Evolutionary conservation across 192 early-diverging fungal genomes (phyloP).

Genomic region (Linnemannia exigua): DNA sequence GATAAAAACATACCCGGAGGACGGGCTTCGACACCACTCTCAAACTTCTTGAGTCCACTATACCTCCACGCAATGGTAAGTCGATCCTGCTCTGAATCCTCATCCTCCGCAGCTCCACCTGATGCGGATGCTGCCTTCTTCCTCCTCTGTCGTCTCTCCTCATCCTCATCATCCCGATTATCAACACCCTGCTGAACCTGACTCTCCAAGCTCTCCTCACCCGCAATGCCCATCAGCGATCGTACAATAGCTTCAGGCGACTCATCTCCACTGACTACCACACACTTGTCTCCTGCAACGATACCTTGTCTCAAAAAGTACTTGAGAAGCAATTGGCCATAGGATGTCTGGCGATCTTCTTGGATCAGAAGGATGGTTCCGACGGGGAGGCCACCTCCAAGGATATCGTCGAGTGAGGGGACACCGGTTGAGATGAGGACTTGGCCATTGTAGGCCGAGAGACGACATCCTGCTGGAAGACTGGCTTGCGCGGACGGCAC

Average conservation of each 20-base stretch:
- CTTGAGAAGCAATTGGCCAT: slow-evolving; percentile 81
- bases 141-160: slow-evolving; percentile 25
- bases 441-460: slow-evolving; percentile 84
- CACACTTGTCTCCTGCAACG: slow-evolving; percentile 78
- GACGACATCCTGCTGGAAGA: slow-evolving; percentile 77
- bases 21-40: slow-evolving; percentile 56
- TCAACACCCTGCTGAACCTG: slow-evolving; percentile 54
- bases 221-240: slow-evolving; percentile 74
- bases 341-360: slow-evolving; percentile 85
- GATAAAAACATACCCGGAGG: slow-evolving; percentile 50
- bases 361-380: slow-evolving; percentile 84
- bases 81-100: slow-evolving; percentile 64
- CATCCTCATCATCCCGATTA: slow-evolving; percentile 60
- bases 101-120: slow-evolving; percentile 32
- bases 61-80: slow-evolving; percentile 98
- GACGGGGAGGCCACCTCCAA: slow-evolving; percentile 90
- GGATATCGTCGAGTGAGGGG: slow-evolving; percentile 87
- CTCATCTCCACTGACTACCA: slow-evolving; percentile 79
- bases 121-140: background rate
- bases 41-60: slow-evolving; percentile 82
- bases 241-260: slow-evolving; percentile 69
- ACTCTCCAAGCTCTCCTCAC: slow-evolving; percentile 57
- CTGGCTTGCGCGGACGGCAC: slow-evolving; percentile 68
- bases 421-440: slow-evolving; percentile 87
- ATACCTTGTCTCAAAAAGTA: slow-evolving; percentile 93